Conservation (phyloP, 2,329 filamentous ascomycete genomes). For the Verticillium nonalfalfae region DNA sequence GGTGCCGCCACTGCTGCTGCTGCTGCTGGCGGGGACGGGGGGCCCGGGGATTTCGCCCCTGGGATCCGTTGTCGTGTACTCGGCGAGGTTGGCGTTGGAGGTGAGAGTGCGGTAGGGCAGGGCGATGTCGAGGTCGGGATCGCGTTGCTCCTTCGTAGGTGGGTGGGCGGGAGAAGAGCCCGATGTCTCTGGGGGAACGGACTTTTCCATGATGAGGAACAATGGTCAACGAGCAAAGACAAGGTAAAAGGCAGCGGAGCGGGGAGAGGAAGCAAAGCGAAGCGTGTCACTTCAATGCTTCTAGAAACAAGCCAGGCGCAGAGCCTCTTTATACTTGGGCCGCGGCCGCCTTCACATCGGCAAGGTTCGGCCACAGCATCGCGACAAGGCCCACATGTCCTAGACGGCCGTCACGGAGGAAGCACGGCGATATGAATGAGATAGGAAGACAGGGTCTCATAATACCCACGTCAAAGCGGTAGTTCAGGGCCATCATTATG, state of each 20-base stretch:
- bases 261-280: not conserved
- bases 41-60: slow-evolving; percentile 54
- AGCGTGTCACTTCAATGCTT: not conserved
- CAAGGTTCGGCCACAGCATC: not conserved
- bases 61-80: slow-evolving; percentile 59
- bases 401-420: not conserved
- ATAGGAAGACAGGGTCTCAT: not conserved
- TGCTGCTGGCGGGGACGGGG: slow-evolving; percentile 4
- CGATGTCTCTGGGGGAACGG: not conserved
- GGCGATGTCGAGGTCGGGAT: slow-evolving; percentile 42
- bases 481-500: not conserved
- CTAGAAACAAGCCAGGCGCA: not conserved
- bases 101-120: slow-evolving; percentile 61
- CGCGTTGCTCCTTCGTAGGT: slow-evolving; percentile 25
- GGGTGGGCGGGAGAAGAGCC: slow-evolving; percentile 7
- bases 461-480: not conserved
- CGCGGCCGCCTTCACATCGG: not conserved
- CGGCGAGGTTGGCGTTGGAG: slow-evolving; percentile 53
- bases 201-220: not conserved
- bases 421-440: not conserved
- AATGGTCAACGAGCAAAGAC: not conserved
- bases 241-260: not conserved
- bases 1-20: slow-evolving; percentile 4
- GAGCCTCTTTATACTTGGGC: not conserved
- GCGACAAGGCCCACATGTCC: not conserved